These are phyloP conservation scores for Diaporthe sp. DNA, from an alignment of 2,329 filamentous ascomycete genomes.

Conservation along the genomic window DNA sequence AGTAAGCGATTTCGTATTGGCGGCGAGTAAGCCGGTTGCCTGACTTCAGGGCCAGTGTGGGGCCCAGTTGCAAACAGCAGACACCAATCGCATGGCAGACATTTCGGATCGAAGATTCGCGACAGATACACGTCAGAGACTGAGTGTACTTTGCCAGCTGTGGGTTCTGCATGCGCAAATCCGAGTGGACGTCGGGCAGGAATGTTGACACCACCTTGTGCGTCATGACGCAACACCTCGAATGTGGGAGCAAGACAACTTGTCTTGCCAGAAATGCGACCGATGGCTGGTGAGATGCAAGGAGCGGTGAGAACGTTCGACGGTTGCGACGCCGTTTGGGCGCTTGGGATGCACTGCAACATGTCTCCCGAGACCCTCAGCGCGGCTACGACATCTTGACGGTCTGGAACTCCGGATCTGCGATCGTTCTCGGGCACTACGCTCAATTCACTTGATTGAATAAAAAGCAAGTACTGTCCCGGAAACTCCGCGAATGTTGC, in stretches of 20 bases:
- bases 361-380: slow-evolving; percentile 1
- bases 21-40: no score
- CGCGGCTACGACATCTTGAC: neutral
- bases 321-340: slow-evolving; percentile 3
- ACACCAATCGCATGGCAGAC: neutral
- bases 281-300: neutral
- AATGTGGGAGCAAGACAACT: neutral
- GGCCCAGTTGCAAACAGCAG: neutral
- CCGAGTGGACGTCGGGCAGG: neutral
- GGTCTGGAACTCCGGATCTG: slow-evolving; percentile 1
- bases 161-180: neutral
- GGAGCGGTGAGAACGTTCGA: slow-evolving; percentile 11
- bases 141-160: neutral
- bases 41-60: no score
- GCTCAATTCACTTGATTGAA: neutral
- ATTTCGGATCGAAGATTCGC: slow-evolving; percentile 9
- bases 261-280: neutral
- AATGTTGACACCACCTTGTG: slow-evolving; percentile 14
- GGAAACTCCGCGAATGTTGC: neutral
- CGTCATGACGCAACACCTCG: neutral
- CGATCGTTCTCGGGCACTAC: neutral
- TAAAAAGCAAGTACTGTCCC: neutral
- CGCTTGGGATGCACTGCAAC: slow-evolving; percentile 28
- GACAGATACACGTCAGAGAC: slow-evolving; percentile 5
- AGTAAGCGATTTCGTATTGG: neutral